These are phyloP conservation scores for Uronychia binucleata DNA, from an alignment of 73 alveolate species.

Conservation along the genomic window DNA sequence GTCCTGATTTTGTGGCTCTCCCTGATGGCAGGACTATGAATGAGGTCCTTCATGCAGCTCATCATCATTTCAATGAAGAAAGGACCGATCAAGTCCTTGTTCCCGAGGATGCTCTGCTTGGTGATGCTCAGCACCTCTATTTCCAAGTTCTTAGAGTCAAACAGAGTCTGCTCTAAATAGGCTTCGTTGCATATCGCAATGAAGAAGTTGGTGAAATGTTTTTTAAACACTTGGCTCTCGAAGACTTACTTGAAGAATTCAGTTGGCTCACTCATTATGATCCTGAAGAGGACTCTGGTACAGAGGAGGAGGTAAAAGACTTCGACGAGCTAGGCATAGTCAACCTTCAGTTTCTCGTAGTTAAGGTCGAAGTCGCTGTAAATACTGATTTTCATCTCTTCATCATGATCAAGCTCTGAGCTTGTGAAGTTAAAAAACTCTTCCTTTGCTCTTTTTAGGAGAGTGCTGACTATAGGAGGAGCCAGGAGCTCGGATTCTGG, in stretches of 20 bases:
- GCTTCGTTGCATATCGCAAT: neutral
- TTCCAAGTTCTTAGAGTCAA: neutral
- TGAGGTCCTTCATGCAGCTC: neutral
- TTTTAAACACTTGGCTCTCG: neutral
- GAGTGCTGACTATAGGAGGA: neutral
- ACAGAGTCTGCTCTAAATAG: neutral
- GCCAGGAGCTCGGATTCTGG: neutral
- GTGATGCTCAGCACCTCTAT: neutral
- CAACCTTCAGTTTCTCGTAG: neutral
- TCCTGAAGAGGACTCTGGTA: neutral
- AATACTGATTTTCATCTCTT: neutral
- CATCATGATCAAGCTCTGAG: neutral
- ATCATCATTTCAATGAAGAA: neutral
- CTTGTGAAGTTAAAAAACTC: neutral
- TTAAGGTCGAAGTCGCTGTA: neutral
- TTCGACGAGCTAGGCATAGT: neutral
- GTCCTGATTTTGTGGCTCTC: neutral
- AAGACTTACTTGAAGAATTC: neutral
- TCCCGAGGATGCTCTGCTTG: neutral
- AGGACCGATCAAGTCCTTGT: neutral
- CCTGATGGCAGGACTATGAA: neutral
- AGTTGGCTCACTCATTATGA: neutral
- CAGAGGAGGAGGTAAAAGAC: neutral
- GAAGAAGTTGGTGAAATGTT: neutral
- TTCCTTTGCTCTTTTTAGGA: neutral